These are phyloP conservation scores for Balakata baccata DNA, from an alignment of 345 rosid genomes.

Conservation along the genomic window DNA sequence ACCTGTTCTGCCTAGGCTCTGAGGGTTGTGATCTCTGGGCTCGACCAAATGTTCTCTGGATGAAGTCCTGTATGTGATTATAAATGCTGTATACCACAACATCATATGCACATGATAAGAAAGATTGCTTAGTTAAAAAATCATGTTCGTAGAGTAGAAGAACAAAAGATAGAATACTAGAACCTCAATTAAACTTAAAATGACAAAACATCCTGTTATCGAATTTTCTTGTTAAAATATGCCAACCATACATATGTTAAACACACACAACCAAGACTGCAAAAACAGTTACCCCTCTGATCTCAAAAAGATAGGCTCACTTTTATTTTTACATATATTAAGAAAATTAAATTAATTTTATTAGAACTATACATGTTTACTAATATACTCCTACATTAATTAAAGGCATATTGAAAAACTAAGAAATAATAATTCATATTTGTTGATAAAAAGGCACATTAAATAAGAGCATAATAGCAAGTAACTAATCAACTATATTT, in stretches of 20 bases:
- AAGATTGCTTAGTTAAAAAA: not conserved
- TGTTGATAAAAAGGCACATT: no score
- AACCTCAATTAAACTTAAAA: not conserved
- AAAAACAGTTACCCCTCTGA: no score
- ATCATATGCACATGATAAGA: not conserved
- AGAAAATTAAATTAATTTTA: no score
- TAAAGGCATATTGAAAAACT: no score
- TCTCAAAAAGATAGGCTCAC: no score
- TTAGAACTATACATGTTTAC: no score
- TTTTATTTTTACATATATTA: no score
- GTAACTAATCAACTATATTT: no score
- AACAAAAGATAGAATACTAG: not conserved
- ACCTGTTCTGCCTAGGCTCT: constrained; percentile 13
- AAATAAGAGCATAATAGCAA: no score
- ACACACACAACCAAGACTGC: no score
- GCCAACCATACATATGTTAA: not conserved
- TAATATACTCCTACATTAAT: no score
- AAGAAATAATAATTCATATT: no score
- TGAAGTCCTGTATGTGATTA: constrained; percentile 34
- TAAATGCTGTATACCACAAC: constrained; percentile 25
- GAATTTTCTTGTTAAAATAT: not conserved
- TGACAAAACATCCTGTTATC: not conserved
- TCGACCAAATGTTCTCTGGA: constrained; percentile 20
- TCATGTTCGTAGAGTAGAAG: not conserved
- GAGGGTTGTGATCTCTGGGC: constrained; percentile 18